Base-by-base conservation (phyloP, 2,329 filamentous ascomycete species). In the Trichoderma simmonsii region DNA sequence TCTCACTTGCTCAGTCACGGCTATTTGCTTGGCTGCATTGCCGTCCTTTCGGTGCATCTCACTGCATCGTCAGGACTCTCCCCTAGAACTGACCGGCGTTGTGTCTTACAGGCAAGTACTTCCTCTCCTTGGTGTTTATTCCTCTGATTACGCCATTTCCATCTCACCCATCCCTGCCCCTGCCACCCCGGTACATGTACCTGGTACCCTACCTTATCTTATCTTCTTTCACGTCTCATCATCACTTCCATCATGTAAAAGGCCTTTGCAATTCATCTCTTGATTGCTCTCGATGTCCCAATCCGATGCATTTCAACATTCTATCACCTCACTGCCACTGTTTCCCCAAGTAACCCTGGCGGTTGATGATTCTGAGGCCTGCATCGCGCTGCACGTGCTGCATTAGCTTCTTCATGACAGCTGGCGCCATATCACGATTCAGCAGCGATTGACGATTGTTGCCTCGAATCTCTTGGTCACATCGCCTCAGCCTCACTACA, bases 11-110 rank as follows among this genome's bases (percentile, higher is more conserved):
- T n/a, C 26, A 36, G n/a, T 59, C 36, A 18, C 21, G 30, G 54
- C 36, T 24, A 6, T 15, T 54, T 18, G 26, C 14, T 26, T 51
- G 28, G 39, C 67, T 54, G 30, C 54, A 14, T 57, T 61, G 36
- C 39, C 39, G 67, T 51, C 57, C 67, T 70, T 61, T 70, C 57
- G 36, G 67, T 62, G 67, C 57, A 70, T 32, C 30, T 32, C 57
- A 62, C 57, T 70, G 67, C 67, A 62, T 54, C 67, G 67, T 36
- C 32, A 28, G 57, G 67, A 26, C 15, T 51, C 21, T 34, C 32
- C 12, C 57, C 54, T 34, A 61, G 54, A 28, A 21, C 39, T 28
- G 6, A 14, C 14, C 57, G 57, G 66, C 66, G 36, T 21, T 70
- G 66, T 54, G 43, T 51, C 30, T 32, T 9, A 70, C 66, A 61